A percentile compares a stretch with the other conserved stretches of the same genome.
Evolutionary conservation across 768 basidiomycete genomes (phyloP).

Genomic region (Mycena latifolia): DNA sequence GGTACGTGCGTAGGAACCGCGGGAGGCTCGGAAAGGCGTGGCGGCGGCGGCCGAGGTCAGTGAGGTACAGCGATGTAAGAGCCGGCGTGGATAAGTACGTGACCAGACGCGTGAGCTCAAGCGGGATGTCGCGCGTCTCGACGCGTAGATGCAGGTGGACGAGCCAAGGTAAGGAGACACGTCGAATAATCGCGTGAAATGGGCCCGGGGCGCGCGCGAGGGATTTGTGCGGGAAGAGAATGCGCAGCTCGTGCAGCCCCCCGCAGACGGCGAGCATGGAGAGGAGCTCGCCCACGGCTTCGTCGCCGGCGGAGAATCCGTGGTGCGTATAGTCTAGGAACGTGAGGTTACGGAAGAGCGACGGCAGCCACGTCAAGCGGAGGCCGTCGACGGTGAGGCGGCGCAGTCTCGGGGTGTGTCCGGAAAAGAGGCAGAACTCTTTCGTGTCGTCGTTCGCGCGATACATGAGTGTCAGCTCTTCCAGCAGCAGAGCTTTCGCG

Average conservation of each 20-base stretch:
- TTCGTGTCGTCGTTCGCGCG: conserved; percentile 78
- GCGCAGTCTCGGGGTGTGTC: conserved; percentile 67
- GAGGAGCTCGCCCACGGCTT: conserved; percentile 69
- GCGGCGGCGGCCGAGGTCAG: conserved; percentile 54
- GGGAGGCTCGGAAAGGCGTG: conserved; percentile 59
- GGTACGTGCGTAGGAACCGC: conserved; percentile 60
- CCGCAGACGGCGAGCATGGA: conserved; percentile 68
- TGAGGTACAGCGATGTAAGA: conserved; percentile 60
- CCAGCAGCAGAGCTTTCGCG: conserved; percentile 57
- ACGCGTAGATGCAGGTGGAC: conserved; percentile 61
- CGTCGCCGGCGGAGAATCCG: conserved; percentile 69
- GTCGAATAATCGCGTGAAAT: conserved; percentile 42
- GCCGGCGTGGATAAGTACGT: conserved; percentile 62
- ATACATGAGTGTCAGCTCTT: conserved; percentile 69
- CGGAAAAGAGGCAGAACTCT: conserved; percentile 74
- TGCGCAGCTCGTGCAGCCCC: conserved; percentile 63
- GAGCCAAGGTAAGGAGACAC: conserved; percentile 60
- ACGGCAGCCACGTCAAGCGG: conserved; percentile 71
- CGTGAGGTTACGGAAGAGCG: conserved; percentile 70
- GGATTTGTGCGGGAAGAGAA: conserved; percentile 64
- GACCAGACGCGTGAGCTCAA: conserved; percentile 66
- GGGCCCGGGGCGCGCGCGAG: conserved; percentile 41
- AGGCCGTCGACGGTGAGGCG: conserved; percentile 73
- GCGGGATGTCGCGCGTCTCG: conserved; percentile 69
- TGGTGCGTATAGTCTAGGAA: conserved; percentile 81